phyloP scores from a whole-genome alignment of 2,329 filamentous ascomycete species.

The Diaporthe eres region DNA sequence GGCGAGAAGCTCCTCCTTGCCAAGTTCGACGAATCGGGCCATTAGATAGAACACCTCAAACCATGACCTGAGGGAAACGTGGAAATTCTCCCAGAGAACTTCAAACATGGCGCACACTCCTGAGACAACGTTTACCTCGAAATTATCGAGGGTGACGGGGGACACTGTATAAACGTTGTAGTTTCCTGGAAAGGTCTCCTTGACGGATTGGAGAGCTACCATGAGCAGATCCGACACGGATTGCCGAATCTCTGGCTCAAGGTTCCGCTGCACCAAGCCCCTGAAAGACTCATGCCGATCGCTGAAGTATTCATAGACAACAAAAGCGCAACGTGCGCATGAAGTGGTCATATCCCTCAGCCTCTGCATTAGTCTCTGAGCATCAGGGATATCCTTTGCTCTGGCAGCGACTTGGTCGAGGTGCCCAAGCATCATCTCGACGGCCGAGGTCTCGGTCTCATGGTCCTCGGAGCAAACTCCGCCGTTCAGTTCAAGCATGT shows the following conservation, averaged over 20 bases:
- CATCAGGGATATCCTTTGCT: slow-evolving; percentile 76
- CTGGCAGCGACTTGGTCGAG: slow-evolving; percentile 83
- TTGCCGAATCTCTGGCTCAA: slow-evolving; percentile 68
- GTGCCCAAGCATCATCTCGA: slow-evolving; percentile 73
- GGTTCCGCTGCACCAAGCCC: slow-evolving; percentile 74
- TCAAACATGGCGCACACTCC: slow-evolving; percentile 64
- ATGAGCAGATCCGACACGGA: slow-evolving; percentile 67
- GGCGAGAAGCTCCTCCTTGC: slow-evolving; percentile 68
- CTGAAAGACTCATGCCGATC: slow-evolving; percentile 70
- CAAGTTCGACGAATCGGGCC: slow-evolving; percentile 74
- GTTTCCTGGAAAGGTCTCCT: slow-evolving; percentile 58
- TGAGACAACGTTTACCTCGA: slow-evolving; percentile 55
- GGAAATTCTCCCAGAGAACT: slow-evolving; percentile 73
- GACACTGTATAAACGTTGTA: slow-evolving; percentile 55
- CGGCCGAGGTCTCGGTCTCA: slow-evolving; percentile 61
- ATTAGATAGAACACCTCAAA: slow-evolving; percentile 83
- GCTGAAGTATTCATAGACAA: slow-evolving; percentile 74
- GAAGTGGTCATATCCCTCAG: slow-evolving; percentile 64
- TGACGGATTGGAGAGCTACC: slow-evolving; percentile 66
- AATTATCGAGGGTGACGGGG: slow-evolving; percentile 42
- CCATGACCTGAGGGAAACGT: slow-evolving; percentile 76
- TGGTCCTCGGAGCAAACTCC: slow-evolving; percentile 65
- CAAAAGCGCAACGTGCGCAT: slow-evolving; percentile 69
- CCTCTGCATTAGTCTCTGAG: slow-evolving; percentile 60
- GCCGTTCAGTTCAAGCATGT: slow-evolving; percentile 64